Evolutionary conservation across 495 filamentous ascomycete species (phyloP).

Genomic region (Ascobolus immersus): DNA sequence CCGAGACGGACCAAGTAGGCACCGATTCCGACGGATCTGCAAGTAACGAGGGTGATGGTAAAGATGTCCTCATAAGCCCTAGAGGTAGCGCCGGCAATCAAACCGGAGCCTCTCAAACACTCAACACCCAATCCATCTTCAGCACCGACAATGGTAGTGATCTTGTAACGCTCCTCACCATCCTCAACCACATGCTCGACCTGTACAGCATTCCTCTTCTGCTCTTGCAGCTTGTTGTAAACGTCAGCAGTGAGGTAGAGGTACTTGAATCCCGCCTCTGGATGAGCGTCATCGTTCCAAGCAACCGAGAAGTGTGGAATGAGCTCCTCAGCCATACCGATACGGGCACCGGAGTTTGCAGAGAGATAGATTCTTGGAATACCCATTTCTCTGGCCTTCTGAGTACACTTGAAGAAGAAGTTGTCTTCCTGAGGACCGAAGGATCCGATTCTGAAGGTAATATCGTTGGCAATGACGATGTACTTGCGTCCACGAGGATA

Average conservation of each 20-base stretch:
- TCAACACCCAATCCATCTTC: slow-evolving; percentile 95
- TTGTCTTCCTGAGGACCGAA: slow-evolving; percentile 90
- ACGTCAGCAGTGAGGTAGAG: slow-evolving; percentile 77
- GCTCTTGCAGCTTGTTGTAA: slow-evolving; percentile 70
- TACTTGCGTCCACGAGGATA: slow-evolving; percentile 82
- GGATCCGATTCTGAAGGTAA: slow-evolving; percentile 94
- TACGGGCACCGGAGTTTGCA: slow-evolving; percentile 96
- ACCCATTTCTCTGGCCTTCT: slow-evolving; percentile 72
- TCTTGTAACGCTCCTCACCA: slow-evolving; percentile 78
- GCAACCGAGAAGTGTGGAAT: slow-evolving; percentile 92
- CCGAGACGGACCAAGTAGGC: slow-evolving; percentile 94
- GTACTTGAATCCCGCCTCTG: slow-evolving; percentile 88
- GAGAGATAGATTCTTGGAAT: slow-evolving; percentile 94
- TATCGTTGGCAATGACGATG: slow-evolving; percentile 93
- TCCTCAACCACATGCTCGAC: slow-evolving; percentile 65
- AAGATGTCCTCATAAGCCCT: slow-evolving; percentile 97
- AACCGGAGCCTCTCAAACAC: slow-evolving; percentile 84
- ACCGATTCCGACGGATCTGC: slow-evolving; percentile 91
- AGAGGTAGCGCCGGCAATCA: slow-evolving; percentile 93
- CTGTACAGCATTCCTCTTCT: slow-evolving; percentile 57
- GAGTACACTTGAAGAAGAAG: slow-evolving; percentile 98
- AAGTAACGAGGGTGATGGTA: slow-evolving; percentile 92
- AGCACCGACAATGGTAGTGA: slow-evolving; percentile 77
- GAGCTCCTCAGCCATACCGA: slow-evolving; percentile 87
- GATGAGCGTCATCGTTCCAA: slow-evolving; percentile 68